phyloP scores from a whole-genome alignment of 805 yeast species.

The Spathaspora sp. region DNA sequence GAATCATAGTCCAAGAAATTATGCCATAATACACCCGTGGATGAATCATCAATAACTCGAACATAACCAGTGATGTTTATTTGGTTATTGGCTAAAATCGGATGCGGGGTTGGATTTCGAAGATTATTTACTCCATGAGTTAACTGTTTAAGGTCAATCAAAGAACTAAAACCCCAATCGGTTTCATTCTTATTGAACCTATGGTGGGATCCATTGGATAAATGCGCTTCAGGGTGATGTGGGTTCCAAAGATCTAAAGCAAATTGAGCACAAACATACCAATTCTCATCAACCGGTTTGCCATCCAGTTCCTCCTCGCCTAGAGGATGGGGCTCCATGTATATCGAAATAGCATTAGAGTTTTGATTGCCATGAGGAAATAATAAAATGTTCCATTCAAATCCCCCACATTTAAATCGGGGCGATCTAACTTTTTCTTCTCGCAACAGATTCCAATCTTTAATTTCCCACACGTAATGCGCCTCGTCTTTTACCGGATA shows the following conservation, averaged over 20 bases:
- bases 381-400: slow-evolving; percentile 64
- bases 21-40: slow-evolving; percentile 94
- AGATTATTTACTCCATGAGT: slow-evolving; percentile 4
- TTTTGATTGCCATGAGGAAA: slow-evolving; percentile 73
- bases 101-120: slow-evolving; percentile 16
- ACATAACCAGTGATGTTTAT: slow-evolving; percentile 76
- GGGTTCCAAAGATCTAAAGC: slow-evolving; percentile 85
- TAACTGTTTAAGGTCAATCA: slow-evolving; percentile 55
- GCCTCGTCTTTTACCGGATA: slow-evolving; percentile 34
- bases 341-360: slow-evolving; percentile 57
- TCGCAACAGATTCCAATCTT: slow-evolving; percentile 40
- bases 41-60: slow-evolving; percentile 72
- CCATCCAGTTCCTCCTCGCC: slow-evolving; percentile 17
- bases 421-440: slow-evolving; percentile 46
- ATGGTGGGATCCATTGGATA: slow-evolving; percentile 66
- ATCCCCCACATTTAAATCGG: slow-evolving; percentile 54
- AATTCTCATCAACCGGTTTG: slow-evolving; percentile 42
- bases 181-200: slow-evolving; percentile 71
- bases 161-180: slow-evolving; percentile 95
- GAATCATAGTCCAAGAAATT: slow-evolving; percentile 82
- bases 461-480: slow-evolving; percentile 48
- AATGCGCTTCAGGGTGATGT: slow-evolving; percentile 54
- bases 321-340: slow-evolving; percentile 69
- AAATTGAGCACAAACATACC: slow-evolving; percentile 93
- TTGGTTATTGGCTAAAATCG: slow-evolving; percentile 49